These are phyloP conservation scores for Microbotryum saponariae DNA, from an alignment of 1,284 basidiomycete species.

Conservation along the genomic window DNA sequence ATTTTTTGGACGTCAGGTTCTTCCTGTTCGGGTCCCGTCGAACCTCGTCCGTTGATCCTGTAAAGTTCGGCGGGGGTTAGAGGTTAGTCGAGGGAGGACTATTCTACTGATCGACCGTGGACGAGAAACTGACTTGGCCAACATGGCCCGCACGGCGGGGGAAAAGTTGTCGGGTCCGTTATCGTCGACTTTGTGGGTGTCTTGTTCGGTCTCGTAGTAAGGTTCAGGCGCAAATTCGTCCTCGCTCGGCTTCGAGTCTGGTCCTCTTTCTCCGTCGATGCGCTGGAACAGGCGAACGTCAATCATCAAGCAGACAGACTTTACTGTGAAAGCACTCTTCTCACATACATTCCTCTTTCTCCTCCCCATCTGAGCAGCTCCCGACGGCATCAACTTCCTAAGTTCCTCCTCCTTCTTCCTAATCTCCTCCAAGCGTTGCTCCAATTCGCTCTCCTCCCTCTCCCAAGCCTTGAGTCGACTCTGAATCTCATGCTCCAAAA, in stretches of 20 bases:
- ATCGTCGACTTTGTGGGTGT: slow-evolving; percentile 45
- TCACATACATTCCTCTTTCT: slow-evolving; percentile 54
- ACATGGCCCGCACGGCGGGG: slow-evolving; percentile 67
- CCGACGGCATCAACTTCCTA: slow-evolving; percentile 32
- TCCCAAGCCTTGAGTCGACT: slow-evolving; percentile 35
- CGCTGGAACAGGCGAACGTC: slow-evolving; percentile 1
- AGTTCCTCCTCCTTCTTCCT: slow-evolving; percentile 14
- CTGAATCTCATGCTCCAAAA: slow-evolving; percentile 41
- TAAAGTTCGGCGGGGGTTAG: slow-evolving; percentile 4
- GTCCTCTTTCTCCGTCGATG: slow-evolving; percentile 37
- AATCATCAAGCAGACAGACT: slow-evolving; percentile 1
- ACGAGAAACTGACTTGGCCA: slow-evolving; percentile 57
- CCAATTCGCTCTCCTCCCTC: slow-evolving; percentile 38
- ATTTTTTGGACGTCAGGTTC: slow-evolving; percentile 49
- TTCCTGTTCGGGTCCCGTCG: slow-evolving; percentile 32
- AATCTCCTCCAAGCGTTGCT: slow-evolving; percentile 34
- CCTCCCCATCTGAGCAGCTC: slow-evolving; percentile 49
- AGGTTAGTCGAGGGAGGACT: slow-evolving; percentile 7
- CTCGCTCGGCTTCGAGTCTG: slow-evolving; percentile 44
- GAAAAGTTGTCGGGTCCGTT: slow-evolving; percentile 53
- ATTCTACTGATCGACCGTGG: neutral
- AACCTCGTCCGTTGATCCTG: neutral
- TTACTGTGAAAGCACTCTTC: too few species aligned
- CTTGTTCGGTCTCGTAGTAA: slow-evolving; percentile 36
- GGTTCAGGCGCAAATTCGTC: slow-evolving; percentile 58